Evolutionary conservation across 2,329 filamentous ascomycete genomes (phyloP).

Genomic region (Talaromyces islandicus): DNA sequence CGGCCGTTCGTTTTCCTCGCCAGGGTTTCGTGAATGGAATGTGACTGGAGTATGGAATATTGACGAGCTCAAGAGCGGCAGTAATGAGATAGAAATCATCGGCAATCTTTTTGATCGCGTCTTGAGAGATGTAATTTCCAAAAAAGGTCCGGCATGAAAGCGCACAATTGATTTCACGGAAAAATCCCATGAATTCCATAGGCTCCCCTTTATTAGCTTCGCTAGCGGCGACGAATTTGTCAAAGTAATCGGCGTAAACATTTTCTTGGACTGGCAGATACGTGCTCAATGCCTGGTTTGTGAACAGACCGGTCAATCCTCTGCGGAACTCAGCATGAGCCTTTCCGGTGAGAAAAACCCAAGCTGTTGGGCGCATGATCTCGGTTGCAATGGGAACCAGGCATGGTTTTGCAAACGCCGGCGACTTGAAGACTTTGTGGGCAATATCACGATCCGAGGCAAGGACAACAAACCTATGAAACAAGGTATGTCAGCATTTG

Average conservation of each 20-base stretch:
- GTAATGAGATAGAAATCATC: slow-evolving; percentile 97
- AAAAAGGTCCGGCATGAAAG: slow-evolving; percentile 93
- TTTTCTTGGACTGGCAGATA: slow-evolving; percentile 91
- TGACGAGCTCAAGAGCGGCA: slow-evolving; percentile 90
- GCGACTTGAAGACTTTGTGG: slow-evolving; percentile 94
- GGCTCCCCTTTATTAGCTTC: slow-evolving; percentile 66
- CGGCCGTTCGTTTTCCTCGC: slow-evolving; percentile 92
- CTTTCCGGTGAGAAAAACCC: slow-evolving; percentile 95
- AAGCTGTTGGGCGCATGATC: slow-evolving; percentile 83
- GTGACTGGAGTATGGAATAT: slow-evolving; percentile 77
- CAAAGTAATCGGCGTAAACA: slow-evolving; percentile 81
- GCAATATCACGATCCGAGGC: slow-evolving; percentile 94
- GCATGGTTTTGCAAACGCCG: slow-evolving; percentile 83
- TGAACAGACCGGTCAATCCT: slow-evolving; percentile 91
- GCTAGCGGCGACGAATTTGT: slow-evolving; percentile 69
- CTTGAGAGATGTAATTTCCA: slow-evolving; percentile 87
- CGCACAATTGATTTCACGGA: slow-evolving; percentile 91
- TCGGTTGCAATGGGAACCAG: slow-evolving; percentile 91
- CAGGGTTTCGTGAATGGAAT: slow-evolving; percentile 90
- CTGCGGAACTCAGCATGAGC: slow-evolving; percentile 94
- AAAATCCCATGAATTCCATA: slow-evolving; percentile 79
- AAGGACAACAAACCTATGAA: slow-evolving; percentile 85
- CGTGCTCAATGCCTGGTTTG: slow-evolving; percentile 76
- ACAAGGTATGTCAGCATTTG: background rate
- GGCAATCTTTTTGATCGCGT: slow-evolving; percentile 85